phyloP scores from a whole-genome alignment of 1,139 yeast genomes.

The Pneumocystis murina region DNA sequence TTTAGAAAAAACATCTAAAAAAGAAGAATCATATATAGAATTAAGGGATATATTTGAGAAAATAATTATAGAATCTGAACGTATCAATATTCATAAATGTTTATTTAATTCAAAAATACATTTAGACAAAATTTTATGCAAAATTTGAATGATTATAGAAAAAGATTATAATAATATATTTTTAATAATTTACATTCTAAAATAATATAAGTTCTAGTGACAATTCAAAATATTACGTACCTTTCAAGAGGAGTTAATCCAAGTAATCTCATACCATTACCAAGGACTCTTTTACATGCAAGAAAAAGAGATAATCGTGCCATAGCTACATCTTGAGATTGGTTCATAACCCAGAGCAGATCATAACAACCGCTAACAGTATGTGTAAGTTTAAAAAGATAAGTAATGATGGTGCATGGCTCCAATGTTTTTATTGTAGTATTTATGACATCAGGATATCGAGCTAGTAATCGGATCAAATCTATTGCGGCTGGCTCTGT shows the following conservation, averaged over 20 bases:
- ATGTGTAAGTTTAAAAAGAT: constrained; percentile 81
- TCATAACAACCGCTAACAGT: constrained; percentile 92
- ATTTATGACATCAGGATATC: constrained; percentile 82
- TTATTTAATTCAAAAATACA: constrained; percentile 7
- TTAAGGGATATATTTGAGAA: background rate
- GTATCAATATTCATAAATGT: background rate
- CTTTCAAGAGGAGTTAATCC: constrained; percentile 97
- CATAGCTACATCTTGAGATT: constrained; percentile 67
- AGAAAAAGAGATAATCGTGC: constrained; percentile 90
- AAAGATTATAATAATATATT: background rate
- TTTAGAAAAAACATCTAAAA: background rate
- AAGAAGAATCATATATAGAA: background rate
- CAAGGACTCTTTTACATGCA: constrained; percentile 77
- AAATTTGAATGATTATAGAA: background rate
- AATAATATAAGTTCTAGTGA: constrained; percentile 28
- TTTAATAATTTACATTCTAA: constrained; percentile 29
- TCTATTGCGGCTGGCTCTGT: constrained; percentile 61
- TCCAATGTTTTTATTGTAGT: constrained; percentile 75
- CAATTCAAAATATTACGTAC: background rate
- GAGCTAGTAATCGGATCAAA: constrained; percentile 65
- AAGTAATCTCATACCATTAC: constrained; percentile 79
- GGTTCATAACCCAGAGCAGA: constrained; percentile 95
- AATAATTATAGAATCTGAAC: background rate
- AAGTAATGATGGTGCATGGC: constrained; percentile 90
- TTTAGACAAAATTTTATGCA: background rate